Conservation (phyloP, 805 yeast genomes). For the Hanseniaspora lindneri region DNA sequence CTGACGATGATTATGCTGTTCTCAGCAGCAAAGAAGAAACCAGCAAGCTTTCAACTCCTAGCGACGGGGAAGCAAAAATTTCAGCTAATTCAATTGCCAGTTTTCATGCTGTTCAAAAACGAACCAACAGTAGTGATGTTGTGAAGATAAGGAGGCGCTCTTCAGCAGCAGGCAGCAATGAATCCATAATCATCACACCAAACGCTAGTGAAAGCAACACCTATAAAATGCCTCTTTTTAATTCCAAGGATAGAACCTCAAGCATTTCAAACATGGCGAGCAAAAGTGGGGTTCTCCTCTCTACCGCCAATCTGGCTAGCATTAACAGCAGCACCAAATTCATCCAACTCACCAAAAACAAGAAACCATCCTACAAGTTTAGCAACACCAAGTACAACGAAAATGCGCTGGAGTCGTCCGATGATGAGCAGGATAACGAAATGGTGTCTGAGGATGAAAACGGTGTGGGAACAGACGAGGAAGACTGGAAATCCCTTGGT, state of each 20-base stretch:
- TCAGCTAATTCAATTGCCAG: no score
- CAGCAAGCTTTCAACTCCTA: background rate
- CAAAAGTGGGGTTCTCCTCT: constrained; percentile 9
- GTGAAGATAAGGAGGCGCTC: constrained; percentile 22
- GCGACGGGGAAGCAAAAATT: background rate
- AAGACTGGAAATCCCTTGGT: constrained; percentile 90
- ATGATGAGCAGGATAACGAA: constrained; percentile 10
- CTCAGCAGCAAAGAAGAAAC: background rate
- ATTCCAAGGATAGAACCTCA: constrained; percentile 2
- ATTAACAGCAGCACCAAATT: constrained; percentile 18
- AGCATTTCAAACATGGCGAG: constrained; percentile 1
- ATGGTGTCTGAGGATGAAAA: background rate
- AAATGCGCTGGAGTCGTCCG: constrained; percentile 9
- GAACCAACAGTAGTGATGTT: no score
- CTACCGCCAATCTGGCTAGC: constrained; percentile 14
- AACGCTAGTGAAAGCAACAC: constrained; percentile 1
- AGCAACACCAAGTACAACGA: constrained; percentile 8
- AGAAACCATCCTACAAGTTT: background rate
- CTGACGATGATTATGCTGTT: background rate
- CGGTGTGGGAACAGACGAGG: constrained; percentile 73
- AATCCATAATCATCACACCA: constrained; percentile 5
- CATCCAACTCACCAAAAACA: background rate
- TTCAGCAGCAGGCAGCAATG: constrained; percentile 19
- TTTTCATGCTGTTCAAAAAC: no score
- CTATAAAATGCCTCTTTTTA: constrained; percentile 7